phyloP scores from a whole-genome alignment of 202 grass and related monocot genomes.

The Setaria italica region DNA sequence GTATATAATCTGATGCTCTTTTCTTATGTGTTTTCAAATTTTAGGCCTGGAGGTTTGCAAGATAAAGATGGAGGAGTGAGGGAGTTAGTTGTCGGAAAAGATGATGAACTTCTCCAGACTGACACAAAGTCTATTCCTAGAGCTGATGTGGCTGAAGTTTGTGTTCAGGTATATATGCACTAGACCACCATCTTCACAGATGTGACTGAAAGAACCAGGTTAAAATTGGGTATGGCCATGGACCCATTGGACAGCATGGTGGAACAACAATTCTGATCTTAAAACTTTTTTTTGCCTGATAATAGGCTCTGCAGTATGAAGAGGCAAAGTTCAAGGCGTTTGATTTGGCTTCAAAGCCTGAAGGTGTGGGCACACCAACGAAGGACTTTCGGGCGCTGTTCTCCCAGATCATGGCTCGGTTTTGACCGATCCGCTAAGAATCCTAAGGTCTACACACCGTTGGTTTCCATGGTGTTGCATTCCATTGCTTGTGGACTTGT shows the following conservation, averaged over 20 bases:
- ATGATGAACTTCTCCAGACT: slow-evolving; percentile 93
- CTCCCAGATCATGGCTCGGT: slow-evolving; percentile 58
- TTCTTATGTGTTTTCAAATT: slow-evolving; percentile 33
- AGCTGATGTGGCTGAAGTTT: slow-evolving; percentile 91
- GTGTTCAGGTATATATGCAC: slow-evolving; percentile 69
- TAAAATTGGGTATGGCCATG: not conserved
- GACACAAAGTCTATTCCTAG: slow-evolving; percentile 83
- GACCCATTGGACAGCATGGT: not conserved
- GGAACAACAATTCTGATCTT: not conserved
- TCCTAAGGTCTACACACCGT: not conserved
- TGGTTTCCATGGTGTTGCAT: not conserved
- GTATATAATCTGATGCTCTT: not conserved
- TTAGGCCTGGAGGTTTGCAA: slow-evolving; percentile 83
- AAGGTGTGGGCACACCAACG: slow-evolving; percentile 69
- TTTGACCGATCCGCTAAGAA: slow-evolving; percentile 42
- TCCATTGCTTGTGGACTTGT: not conserved
- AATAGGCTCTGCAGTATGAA: slow-evolving; percentile 79
- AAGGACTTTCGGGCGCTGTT: slow-evolving; percentile 77
- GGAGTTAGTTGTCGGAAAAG: slow-evolving; percentile 82
- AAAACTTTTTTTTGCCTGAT: not conserved
- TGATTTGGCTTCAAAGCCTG: slow-evolving; percentile 88
- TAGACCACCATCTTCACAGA: not conserved
- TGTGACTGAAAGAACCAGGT: not conserved
- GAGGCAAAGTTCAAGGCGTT: slow-evolving; percentile 91
- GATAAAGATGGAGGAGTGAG: slow-evolving; percentile 79